Evolutionary conservation across 192 early-diverging fungal genomes (phyloP).

Genomic region (Coemansia reversa): DNA sequence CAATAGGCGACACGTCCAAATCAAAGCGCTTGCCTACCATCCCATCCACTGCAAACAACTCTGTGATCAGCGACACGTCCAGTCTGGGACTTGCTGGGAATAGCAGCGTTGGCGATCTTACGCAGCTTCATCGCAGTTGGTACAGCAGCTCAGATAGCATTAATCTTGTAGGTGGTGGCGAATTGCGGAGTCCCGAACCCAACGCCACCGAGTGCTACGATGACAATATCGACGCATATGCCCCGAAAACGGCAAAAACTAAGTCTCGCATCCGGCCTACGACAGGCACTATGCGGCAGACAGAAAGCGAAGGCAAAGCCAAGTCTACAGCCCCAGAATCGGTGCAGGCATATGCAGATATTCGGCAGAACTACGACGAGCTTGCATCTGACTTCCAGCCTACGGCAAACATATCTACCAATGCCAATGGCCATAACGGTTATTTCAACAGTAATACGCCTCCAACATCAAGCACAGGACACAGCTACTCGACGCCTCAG

Average conservation of each 20-base stretch:
- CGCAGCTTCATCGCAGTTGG: conserved; percentile 48
- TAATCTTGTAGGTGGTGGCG: conserved; percentile 38
- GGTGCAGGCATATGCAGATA: too few relatives aligned
- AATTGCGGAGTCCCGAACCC: conserved; percentile 10
- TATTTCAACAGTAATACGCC: conserved; percentile 3
- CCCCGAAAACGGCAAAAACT: conserved; percentile 24
- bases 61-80: conserved; percentile 38
- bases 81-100: conserved; percentile 30
- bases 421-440: conserved; percentile 4
- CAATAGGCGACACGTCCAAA: conserved; percentile 13
- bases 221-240: conserved; percentile 17
- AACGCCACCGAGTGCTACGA: conserved; percentile 8
- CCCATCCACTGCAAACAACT: conserved; percentile 22
- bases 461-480: background rate
- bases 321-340: background rate
- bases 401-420: conserved; percentile 25
- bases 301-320: background rate
- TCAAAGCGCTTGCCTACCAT: conserved; percentile 23
- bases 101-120: conserved; percentile 35
- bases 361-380: conserved; percentile 18
- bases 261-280: conserved; percentile 36
- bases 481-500: background rate
- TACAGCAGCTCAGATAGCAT: conserved; percentile 53
- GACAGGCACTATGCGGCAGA: background rate
- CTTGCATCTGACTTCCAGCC: conserved; percentile 38